phyloP scores from a whole-genome alignment of 2,329 filamentous ascomycete species.

The Monosporascus sp. region DNA sequence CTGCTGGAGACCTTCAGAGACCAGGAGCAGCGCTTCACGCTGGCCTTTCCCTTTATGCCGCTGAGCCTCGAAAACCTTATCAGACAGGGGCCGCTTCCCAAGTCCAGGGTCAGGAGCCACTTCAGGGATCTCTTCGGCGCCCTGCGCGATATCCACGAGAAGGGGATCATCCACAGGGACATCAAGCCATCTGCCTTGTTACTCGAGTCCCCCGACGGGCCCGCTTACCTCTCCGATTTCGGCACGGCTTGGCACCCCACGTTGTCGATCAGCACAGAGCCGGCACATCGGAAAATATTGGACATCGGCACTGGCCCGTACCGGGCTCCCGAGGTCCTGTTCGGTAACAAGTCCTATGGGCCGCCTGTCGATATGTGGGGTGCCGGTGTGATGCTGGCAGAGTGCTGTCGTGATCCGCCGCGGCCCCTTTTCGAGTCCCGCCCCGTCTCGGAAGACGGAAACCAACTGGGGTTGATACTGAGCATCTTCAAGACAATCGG shows the following conservation, averaged over 20 bases:
- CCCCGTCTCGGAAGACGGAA: conserved; percentile 68
- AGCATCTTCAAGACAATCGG: conserved; percentile 91
- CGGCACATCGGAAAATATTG: conserved; percentile 65
- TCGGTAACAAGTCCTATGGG: conserved; percentile 72
- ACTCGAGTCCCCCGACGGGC: conserved; percentile 59
- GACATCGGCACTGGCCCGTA: conserved; percentile 94
- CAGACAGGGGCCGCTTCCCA: conserved; percentile 34
- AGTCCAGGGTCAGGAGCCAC: conserved; percentile 32
- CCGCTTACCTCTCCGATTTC: conserved; percentile 83
- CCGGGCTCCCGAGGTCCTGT: conserved; percentile 82
- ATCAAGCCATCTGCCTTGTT: conserved; percentile 90
- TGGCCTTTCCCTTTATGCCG: conserved; percentile 81
- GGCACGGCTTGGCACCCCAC: conserved; percentile 79
- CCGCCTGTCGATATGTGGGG: conserved; percentile 82
- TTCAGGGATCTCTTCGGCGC: conserved; percentile 66
- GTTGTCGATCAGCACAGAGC: conserved; percentile 55
- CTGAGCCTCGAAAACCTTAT: conserved; percentile 68
- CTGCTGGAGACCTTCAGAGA: conserved; percentile 71
- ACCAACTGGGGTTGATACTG: conserved; percentile 82
- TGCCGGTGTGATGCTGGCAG: conserved; percentile 76
- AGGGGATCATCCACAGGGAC: conserved; percentile 85
- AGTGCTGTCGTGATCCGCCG: conserved; percentile 54
- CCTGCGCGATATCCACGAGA: conserved; percentile 63
- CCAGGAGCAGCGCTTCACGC: conserved; percentile 63
- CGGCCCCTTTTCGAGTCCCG: conserved; percentile 78